Evolutionary conservation across 2,329 filamentous ascomycete species (phyloP), one percentile per base, ranked within the genome.

Genomic region (Aspergillus pseudoterreus): DNA sequence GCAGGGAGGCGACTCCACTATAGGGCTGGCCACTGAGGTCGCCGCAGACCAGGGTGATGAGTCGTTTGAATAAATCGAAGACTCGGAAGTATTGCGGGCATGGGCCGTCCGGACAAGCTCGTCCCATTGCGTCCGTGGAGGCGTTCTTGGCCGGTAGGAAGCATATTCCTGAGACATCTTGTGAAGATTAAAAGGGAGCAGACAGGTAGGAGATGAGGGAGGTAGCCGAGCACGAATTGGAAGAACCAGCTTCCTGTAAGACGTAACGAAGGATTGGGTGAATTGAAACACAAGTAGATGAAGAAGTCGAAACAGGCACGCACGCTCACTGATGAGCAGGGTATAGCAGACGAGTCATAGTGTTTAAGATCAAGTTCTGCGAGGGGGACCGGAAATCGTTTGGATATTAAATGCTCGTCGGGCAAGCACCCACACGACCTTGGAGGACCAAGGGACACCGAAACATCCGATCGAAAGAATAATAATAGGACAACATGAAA

Each of bases 11-110:
- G 66, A 68, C 32, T 88, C 87, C 57, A 81, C 78, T 48, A 80
- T 81, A 48, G 88, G 88, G 11, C 87, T 91, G 48, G 85, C 87
- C 61, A 83, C 78, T 59, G 81, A 78, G 17, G 86, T 88, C 74
- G 82, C 79, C 61, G 84, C 77, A 41, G 87, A 88, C 68, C 87
- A 87, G 41, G 82, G 82, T 32, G 82, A 82, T 42, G 86, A 89
- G 68, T 87, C 80, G 63, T 82, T 79, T 47, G 85, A 87, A 55
- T 85, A 78, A 63, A 83, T 74, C 56, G 87, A 88, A 46, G 81
- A 79, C 63, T 84, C 82, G 58, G 86, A 88, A 53, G 80, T 78
- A 63, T 82, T 82, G 65, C 84, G 83, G 68, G 75, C 78, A 68
- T 88, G 84, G 58, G 58, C 57, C 33, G 61, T 65, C 24, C 59